A percentile compares a stretch with the other conserved stretches of the same genome.
These are phyloP conservation scores for Aspergillus indologenus DNA, from an alignment of 495 filamentous ascomycete species.

Conservation along the genomic window DNA sequence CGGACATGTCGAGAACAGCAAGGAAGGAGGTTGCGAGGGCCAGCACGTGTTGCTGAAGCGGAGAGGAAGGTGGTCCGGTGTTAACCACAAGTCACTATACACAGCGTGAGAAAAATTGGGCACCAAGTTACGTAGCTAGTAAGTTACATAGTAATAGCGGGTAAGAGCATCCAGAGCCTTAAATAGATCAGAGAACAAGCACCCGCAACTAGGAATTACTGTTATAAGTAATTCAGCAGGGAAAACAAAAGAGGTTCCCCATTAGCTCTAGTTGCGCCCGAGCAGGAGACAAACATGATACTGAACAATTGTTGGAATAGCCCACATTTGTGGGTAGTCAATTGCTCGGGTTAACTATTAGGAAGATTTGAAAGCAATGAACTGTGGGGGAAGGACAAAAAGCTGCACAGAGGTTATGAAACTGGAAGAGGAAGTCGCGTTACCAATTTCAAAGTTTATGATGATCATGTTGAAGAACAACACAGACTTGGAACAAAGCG, in stretches of 20 bases:
- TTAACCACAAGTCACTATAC: not conserved
- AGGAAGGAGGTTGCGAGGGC: not conserved
- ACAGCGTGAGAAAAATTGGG: not conserved
- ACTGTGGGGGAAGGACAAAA: not conserved
- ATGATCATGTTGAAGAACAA: not conserved
- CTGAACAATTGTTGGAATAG: not conserved
- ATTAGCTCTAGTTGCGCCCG: not conserved
- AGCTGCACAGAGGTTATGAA: not conserved
- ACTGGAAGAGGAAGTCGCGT: not conserved
- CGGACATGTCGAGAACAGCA: constrained; percentile 16
- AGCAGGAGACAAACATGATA: not conserved
- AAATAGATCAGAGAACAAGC: not conserved
- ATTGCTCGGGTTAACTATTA: too few species aligned
- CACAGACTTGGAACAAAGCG: too few species aligned
- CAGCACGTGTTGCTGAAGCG: constrained; percentile 18
- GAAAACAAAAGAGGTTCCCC: not conserved
- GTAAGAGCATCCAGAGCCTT: not conserved
- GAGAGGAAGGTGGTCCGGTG: constrained; percentile 4
- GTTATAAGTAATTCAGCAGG: not conserved
- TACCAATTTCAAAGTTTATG: too few species aligned
- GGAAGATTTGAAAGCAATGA: too few species aligned
- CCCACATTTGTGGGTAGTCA: too few species aligned
- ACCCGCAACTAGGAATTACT: too few species aligned
- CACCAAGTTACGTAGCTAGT: not conserved
- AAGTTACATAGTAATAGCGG: not conserved